phyloP scores from a whole-genome alignment of 1,139 yeast species.

The Yamadazyma pseudoaaseri region DNA sequence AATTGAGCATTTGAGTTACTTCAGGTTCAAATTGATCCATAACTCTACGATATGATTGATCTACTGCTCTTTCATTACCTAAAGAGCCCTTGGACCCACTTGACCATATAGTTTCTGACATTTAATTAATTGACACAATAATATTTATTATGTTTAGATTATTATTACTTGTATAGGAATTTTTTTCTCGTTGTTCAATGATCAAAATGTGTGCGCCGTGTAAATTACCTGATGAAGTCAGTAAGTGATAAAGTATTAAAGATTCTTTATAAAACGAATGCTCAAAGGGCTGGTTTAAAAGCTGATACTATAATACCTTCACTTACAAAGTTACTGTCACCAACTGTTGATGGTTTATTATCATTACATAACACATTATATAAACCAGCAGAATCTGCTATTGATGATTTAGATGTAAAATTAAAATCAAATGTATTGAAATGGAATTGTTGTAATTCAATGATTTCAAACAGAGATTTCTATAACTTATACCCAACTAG shows the following conservation, averaged over 20 bases:
- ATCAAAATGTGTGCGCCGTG: background rate
- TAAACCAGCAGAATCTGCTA: conserved; percentile 24
- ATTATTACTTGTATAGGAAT: background rate
- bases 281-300: background rate
- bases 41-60: conserved; percentile 10
- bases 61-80: conserved; percentile 1
- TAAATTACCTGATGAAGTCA: background rate
- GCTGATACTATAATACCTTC: background rate
- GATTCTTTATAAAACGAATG: conserved; percentile 6
- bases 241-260: conserved; percentile 4
- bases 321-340: background rate
- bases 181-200: background rate
- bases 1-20: conserved; percentile 15
- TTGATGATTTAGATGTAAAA: conserved; percentile 16
- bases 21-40: conserved; percentile 17
- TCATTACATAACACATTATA: conserved; percentile 7
- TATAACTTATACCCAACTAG: conserved; percentile 32
- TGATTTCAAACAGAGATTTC: conserved; percentile 38
- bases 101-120: conserved; percentile 19
- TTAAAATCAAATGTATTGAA: conserved; percentile 29
- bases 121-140: background rate
- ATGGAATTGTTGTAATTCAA: conserved; percentile 37
- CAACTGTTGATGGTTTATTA: background rate
- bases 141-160: background rate
- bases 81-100: conserved; percentile 7